Evolutionary conservation across 2,329 filamentous ascomycete species (phyloP), one percentile per base, ranked within the genome.

Genomic region (Ophiocordyceps camponoti-rufipedis): DNA sequence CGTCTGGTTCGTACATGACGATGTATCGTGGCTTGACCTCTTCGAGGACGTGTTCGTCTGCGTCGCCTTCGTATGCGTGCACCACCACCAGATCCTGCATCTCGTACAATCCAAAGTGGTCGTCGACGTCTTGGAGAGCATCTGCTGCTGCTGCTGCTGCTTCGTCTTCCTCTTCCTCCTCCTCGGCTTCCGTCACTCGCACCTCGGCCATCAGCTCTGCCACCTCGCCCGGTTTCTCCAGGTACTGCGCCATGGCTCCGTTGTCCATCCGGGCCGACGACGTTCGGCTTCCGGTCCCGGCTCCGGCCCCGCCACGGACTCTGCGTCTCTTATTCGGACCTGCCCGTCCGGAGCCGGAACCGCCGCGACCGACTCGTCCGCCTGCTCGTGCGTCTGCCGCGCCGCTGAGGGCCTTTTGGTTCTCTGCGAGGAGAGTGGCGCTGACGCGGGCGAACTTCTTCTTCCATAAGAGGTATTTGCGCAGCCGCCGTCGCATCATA

Each of bases 1-100:
- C 79, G 52, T 96, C 87, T 1, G 91, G 89, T 59, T 96, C 91
- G 62, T 95, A 98, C 91, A 98, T 96, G 65, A 98, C 83, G 48
- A 98, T 86, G 61, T 95, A 95, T 48, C 85, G 80, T 32, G 91
- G 91, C 56, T 85, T 87, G 47, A 91, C 72, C 62, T 98, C 91
- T 59, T 98, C 89, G 1, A 98, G 73, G n/a, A 96, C 74, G 59
- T 94, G 85, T 58, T 96, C 91, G 59, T 98, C 91, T 67, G 89
- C 82, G 58, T 96, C 91, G 11, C 88, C 88, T 48, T 94, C 87
- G 59, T 94, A 98, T 1, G 91, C 83, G 59, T 96, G 91, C 16
- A 96, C 72, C 39, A 94, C 78, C 12, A 96, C 72, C 18, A 96
- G 68, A 52, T 94, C 85, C 53, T 85, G 75, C 78, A 93, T 91